Base-by-base conservation (phyloP, 116 monocot genomes). In the Posidonia oceanica region DNA sequence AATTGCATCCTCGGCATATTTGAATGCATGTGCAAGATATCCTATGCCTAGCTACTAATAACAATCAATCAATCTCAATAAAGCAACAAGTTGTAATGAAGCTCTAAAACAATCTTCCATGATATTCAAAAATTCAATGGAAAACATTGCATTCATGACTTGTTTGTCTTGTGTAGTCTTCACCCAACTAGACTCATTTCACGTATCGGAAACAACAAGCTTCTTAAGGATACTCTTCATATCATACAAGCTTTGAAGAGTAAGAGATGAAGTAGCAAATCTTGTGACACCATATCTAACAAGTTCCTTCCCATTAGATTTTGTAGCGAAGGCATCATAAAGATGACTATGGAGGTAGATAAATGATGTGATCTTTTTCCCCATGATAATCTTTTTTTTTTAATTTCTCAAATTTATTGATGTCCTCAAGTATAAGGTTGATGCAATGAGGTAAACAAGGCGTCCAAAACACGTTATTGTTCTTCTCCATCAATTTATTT, bases 71-170 rank as follows among this genome's bases (percentile, higher is more conserved):
- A n/a, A n/a, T 56, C 55, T 56, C 55, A 56, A 16, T 7, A 14
- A 29, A 29, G 29, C 29, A 29, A 29, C 29, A 29, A 29, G 29
- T 29, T 0, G 29, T 29, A 29, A 29, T 29, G 10, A 56, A 56
- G n/a, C 55, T 56, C n/a, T 56, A 14, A 56, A n/a, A n/a, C 55
- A 56, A 56, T 56, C 55, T 56, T 56, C 55, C n/a, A 56, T 16
- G 17, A 56, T 7, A 3, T 3, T 14, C 12, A 3, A 56, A 56
- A 56, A 14, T 12, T 4, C 17, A 56, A n/a, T 16, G 3, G 14
- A n/a, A 56, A 56, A 7, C 17, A 56, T 14, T 16, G 14, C 55
- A 56, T 56, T 15, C 17, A 16, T 14, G n/a, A 56, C 14, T 56
- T 56, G 55, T 56, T 56, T 7, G 14, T n/a, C n/a, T 29, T 29